These are phyloP conservation scores for Hymenotorrendiella dingleyae DNA, from an alignment of 2,329 filamentous ascomycete species.

Conservation along the genomic window DNA sequence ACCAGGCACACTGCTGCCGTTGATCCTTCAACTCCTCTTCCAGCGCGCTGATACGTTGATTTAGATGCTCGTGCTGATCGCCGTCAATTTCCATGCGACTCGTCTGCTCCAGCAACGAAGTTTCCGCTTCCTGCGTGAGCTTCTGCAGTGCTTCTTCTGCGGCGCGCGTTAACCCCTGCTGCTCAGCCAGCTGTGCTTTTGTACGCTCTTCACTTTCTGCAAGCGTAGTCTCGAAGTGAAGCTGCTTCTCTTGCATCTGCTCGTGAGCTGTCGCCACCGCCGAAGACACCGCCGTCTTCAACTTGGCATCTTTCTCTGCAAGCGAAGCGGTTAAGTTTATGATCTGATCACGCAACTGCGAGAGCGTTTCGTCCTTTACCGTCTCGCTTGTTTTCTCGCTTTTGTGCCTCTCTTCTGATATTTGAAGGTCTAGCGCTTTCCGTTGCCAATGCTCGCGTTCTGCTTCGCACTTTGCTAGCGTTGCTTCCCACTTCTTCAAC, in stretches of 20 bases:
- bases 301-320: no score
- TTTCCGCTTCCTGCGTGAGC: neutral
- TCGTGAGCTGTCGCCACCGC: no score
- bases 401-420: no score
- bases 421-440: no score
- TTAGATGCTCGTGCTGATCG: conserved; percentile 3
- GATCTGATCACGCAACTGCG: no score
- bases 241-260: neutral
- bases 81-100: conserved; percentile 14
- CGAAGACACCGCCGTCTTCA: no score
- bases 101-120: neutral
- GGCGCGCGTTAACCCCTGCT: neutral
- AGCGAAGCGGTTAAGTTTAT: no score
- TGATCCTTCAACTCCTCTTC: neutral
- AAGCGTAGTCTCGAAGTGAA: neutral
- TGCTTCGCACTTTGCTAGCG: neutral
- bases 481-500: neutral
- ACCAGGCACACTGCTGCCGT: neutral
- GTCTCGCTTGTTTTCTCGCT: no score
- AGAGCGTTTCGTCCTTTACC: no score
- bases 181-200: neutral
- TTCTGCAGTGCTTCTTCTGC: neutral
- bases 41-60: neutral
- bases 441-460: no score
- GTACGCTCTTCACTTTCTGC: neutral